Evolutionary conservation across 202 grass and related monocot genomes (phyloP).

Genomic region (Eragrostis tef): DNA sequence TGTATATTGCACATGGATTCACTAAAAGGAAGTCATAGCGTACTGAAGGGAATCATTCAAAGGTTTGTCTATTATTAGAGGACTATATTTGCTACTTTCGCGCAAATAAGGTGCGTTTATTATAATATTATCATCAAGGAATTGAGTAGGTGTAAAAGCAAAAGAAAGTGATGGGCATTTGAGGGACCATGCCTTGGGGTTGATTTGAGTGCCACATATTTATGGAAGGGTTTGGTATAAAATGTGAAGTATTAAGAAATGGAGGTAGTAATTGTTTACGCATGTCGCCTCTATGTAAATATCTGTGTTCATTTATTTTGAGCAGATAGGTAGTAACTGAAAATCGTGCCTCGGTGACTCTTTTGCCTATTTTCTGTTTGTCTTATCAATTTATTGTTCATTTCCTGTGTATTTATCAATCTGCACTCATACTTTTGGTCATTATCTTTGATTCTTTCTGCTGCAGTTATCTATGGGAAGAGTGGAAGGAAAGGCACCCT

Average conservation of each 20-base stretch:
- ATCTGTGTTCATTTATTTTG: conserved; percentile 10
- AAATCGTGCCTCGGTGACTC: not conserved
- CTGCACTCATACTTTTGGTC: conserved; percentile 7
- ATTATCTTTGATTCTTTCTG: conserved; percentile 48
- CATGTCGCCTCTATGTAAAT: not conserved
- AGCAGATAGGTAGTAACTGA: not conserved
- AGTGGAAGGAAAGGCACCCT: conserved; percentile 93
- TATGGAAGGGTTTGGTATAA: not conserved
- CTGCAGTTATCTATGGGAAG: conserved; percentile 93
- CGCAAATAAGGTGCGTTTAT: not conserved
- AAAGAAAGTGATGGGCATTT: not conserved
- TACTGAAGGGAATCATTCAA: conserved; percentile 94
- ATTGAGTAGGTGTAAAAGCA: not conserved
- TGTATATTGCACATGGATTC: conserved; percentile 99
- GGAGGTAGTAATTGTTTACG: not conserved
- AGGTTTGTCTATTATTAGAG: conserved; percentile 58
- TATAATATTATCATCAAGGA: conserved; percentile 8
- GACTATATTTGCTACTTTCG: conserved; percentile 15
- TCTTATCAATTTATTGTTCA: not conserved
- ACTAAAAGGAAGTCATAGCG: conserved; percentile 91
- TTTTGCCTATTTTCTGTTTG: conserved; percentile 25
- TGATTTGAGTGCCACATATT: not conserved
- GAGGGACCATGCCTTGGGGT: not conserved
- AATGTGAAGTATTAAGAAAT: not conserved
- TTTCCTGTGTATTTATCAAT: conserved; percentile 23